Evolutionary conservation across 768 basidiomycete species (phyloP).

Genomic region (Pilatotrama ljubarskyi): DNA sequence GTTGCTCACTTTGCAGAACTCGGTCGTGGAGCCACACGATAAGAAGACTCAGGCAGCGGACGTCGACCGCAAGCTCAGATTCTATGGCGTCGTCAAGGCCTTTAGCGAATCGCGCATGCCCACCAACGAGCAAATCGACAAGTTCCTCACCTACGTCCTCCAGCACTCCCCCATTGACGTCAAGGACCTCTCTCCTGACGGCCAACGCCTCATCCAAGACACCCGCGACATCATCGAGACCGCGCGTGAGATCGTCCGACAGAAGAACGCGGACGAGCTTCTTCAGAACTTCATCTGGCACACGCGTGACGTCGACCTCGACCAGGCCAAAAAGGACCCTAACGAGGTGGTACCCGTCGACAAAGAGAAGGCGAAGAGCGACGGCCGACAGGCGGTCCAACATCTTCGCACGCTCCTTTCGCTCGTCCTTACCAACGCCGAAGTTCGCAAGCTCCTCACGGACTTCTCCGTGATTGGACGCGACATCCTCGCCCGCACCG

Average conservation of each 20-base stretch:
- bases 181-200: constrained; percentile 71
- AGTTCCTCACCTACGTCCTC: constrained; percentile 66
- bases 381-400: constrained; percentile 56
- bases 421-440: constrained; percentile 89
- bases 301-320: constrained; percentile 55
- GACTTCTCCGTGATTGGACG: constrained; percentile 79
- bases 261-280: constrained; percentile 90
- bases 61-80: constrained; percentile 78
- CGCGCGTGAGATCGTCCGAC: constrained; percentile 62
- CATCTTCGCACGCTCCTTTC: constrained; percentile 87
- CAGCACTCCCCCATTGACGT: constrained; percentile 58
- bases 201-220: constrained; percentile 75
- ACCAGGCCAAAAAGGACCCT: constrained; percentile 43
- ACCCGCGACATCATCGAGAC: constrained; percentile 80
- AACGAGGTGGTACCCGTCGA: constrained; percentile 48
- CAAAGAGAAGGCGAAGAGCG: constrained; percentile 39
- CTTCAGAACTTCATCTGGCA: constrained; percentile 91
- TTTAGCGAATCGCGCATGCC: constrained; percentile 80
- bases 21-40: constrained; percentile 70
- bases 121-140: constrained; percentile 77
- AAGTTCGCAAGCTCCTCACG: constrained; percentile 84
- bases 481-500: constrained; percentile 77
- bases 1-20: constrained; percentile 33
- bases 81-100: constrained; percentile 82
- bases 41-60: constrained; percentile 64